Conservation (phyloP, 345 rosid genomes). For the Linum usitatissimum region DNA sequence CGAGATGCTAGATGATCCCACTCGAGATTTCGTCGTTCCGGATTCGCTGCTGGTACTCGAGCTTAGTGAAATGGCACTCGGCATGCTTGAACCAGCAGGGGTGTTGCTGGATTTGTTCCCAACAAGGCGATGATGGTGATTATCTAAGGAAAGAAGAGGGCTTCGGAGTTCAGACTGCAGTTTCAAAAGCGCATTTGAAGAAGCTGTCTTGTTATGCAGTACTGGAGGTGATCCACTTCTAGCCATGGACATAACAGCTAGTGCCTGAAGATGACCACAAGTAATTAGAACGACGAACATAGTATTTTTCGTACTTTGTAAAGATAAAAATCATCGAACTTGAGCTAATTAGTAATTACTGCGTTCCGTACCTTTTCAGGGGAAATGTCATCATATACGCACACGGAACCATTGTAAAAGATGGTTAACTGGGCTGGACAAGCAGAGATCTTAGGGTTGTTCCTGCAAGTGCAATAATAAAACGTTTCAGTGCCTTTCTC, state of each 20-base stretch:
- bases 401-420: conserved; percentile 67
- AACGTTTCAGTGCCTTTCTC: neutral
- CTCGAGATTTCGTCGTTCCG: neutral
- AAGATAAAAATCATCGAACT: neutral
- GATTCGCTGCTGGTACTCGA: neutral
- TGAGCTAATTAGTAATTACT: no score
- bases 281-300: neutral
- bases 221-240: conserved; percentile 33
- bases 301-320: neutral
- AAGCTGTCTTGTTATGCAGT: conserved; percentile 12
- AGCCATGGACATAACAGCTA: conserved; percentile 77
- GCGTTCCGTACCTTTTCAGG: conserved; percentile 50
- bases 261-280: conserved; percentile 43
- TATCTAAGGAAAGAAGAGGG: neutral
- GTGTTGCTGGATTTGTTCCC: neutral
- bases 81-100: neutral
- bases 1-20: neutral
- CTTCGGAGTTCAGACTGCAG: conserved; percentile 12
- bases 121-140: neutral
- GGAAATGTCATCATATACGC: conserved; percentile 56
- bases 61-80: neutral
- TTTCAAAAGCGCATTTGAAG: conserved; percentile 18
- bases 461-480: conserved; percentile 13
- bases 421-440: conserved; percentile 64
- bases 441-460: conserved; percentile 35